Conservation (phyloP, 2,329 filamentous ascomycete species). For the Fusarium vanettenii region DNA sequence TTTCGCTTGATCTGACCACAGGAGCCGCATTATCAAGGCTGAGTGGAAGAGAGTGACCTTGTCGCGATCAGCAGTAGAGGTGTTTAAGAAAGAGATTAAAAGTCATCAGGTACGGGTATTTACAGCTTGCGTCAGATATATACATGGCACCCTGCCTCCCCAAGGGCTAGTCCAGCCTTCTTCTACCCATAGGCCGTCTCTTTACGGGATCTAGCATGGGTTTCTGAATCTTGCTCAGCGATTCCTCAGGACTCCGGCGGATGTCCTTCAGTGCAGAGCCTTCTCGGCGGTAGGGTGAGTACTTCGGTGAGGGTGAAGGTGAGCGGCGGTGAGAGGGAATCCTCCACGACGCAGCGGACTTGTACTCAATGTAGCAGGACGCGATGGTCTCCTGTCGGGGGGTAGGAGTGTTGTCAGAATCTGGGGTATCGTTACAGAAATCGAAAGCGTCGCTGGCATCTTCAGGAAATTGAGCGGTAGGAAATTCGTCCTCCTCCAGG, state of each 20-base stretch:
- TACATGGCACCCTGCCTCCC: conserved; percentile 50
- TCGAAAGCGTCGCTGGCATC: conserved; percentile 51
- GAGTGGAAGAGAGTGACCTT: conserved; percentile 32
- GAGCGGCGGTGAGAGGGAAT: conserved; percentile 49
- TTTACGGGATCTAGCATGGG: conserved; percentile 53
- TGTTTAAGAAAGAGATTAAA: conserved; percentile 42
- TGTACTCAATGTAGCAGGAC: conserved; percentile 53
- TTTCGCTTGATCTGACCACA: conserved; percentile 38
- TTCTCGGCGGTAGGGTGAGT: conserved; percentile 46
- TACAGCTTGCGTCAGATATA: conserved; percentile 54
- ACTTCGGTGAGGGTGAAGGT: conserved; percentile 51
- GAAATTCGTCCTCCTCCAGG: conserved; percentile 52
- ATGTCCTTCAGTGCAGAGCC: conserved; percentile 43
- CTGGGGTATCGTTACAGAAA: conserved; percentile 50
- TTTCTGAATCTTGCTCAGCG: conserved; percentile 62
- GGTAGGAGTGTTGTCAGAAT: conserved; percentile 59
- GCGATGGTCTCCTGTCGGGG: conserved; percentile 52
- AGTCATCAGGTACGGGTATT: conserved; percentile 53
- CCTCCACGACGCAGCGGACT: conserved; percentile 47
- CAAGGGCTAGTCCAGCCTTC: conserved; percentile 53
- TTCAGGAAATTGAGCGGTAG: conserved; percentile 54
- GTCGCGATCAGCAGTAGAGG: conserved; percentile 15
- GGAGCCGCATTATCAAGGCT: conserved; percentile 14
- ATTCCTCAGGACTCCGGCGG: conserved; percentile 60
- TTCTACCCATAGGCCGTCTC: conserved; percentile 55